A percentile compares a stretch with the other conserved stretches of the same genome.
Conservation (phyloP, 495 filamentous ascomycete genomes). For the Tetracladium marchalianum region DNA sequence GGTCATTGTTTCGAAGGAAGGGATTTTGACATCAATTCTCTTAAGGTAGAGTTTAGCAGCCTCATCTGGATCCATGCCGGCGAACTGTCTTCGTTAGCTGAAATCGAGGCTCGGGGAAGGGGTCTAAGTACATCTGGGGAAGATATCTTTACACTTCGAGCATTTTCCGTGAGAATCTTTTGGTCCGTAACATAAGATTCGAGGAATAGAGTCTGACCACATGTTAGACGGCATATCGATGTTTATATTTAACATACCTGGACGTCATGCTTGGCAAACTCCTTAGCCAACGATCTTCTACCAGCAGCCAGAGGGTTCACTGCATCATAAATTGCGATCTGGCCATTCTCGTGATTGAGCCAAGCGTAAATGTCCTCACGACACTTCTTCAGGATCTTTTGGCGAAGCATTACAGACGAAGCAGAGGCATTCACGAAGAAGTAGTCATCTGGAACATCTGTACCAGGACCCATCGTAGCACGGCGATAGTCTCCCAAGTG, state of each 20-base stretch:
- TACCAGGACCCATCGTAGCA: constrained; percentile 74
- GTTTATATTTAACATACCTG: constrained; percentile 44
- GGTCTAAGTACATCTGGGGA: constrained; percentile 59
- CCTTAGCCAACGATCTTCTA: constrained; percentile 80
- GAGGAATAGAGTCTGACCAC: constrained; percentile 75
- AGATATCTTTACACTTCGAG: constrained; percentile 92
- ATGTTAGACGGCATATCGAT: constrained; percentile 1
- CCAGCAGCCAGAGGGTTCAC: constrained; percentile 86
- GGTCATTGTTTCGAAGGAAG: constrained; percentile 93
- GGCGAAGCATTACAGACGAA: constrained; percentile 74
- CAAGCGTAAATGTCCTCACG: constrained; percentile 95
- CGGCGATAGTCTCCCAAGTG: constrained; percentile 95
- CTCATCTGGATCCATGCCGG: constrained; percentile 82
- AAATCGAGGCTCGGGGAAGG: constrained; percentile 17
- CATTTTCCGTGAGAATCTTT: constrained; percentile 92
- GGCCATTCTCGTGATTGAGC: constrained; percentile 92
- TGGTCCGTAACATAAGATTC: constrained; percentile 93
- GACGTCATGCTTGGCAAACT: constrained; percentile 93
- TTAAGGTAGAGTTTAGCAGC: constrained; percentile 85
- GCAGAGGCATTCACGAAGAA: constrained; percentile 93
- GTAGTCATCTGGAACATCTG: constrained; percentile 92
- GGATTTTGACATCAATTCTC: constrained; percentile 84
- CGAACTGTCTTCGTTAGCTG: constrained; percentile 45
- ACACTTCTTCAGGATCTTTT: constrained; percentile 96
- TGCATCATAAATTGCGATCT: constrained; percentile 97